Evolutionary conservation across 2,329 filamentous ascomycete genomes (phyloP).

Genomic region (Monilinia vaccinii-corymbosi): DNA sequence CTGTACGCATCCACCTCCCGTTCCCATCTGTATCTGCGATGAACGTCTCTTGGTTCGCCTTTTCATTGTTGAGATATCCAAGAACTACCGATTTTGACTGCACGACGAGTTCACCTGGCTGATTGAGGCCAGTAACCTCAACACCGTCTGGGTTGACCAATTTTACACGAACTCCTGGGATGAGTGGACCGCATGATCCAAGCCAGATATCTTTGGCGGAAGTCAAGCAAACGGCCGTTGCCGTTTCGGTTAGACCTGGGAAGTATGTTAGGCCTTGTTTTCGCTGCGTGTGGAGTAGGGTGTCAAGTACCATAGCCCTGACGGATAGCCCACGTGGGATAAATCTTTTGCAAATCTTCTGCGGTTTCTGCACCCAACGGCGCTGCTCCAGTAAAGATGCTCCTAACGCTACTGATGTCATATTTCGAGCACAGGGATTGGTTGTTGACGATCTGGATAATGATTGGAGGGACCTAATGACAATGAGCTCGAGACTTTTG

Average conservation of each 20-base stretch:
- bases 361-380: constrained; percentile 67
- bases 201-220: constrained; percentile 55
- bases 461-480: constrained; percentile 66
- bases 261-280: neutral
- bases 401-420: constrained; percentile 58
- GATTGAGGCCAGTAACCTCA: constrained; percentile 57
- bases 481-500: neutral
- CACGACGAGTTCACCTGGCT: constrained; percentile 72
- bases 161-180: constrained; percentile 56
- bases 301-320: constrained; percentile 57
- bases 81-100: constrained; percentile 69
- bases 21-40: constrained; percentile 50
- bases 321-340: constrained; percentile 53
- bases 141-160: constrained; percentile 57
- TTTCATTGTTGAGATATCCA: constrained; percentile 80
- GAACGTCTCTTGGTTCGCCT: constrained; percentile 75
- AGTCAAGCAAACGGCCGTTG: constrained; percentile 57
- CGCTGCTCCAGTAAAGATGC: constrained; percentile 67
- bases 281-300: too few species aligned
- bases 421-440: constrained; percentile 52
- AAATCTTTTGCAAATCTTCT: constrained; percentile 50
- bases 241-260: constrained; percentile 65
- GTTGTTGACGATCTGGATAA: constrained; percentile 66
- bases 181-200: constrained; percentile 62
- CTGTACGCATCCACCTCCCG: constrained; percentile 64